A percentile compares a stretch with the other conserved stretches of the same genome.
These are phyloP conservation scores for Microstroma glucosiphilum DNA, from an alignment of 1,284 basidiomycete species.

Conservation along the genomic window DNA sequence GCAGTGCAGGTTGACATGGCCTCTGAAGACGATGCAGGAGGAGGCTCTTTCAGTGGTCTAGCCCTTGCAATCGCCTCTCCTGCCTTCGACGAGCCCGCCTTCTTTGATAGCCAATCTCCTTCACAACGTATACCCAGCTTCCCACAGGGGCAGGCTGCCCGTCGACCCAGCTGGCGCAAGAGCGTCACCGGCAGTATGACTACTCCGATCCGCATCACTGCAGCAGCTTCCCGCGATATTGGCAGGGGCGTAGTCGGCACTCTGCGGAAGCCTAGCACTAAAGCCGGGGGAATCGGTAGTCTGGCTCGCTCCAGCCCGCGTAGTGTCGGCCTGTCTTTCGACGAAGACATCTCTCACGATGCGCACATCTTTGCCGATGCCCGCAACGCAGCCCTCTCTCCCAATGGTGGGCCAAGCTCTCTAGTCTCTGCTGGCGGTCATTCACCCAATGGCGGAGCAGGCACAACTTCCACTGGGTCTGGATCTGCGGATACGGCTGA, in stretches of 20 bases:
- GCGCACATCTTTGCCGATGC: conserved; percentile 6
- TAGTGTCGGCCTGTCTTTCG: background rate
- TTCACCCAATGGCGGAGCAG: background rate
- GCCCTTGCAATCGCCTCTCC: background rate
- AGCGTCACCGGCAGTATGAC: background rate
- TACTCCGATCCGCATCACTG: background rate
- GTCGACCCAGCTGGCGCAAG: conserved; percentile 2
- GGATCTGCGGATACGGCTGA: conserved; percentile 3
- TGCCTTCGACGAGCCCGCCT: background rate
- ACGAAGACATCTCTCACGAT: conserved; percentile 2
- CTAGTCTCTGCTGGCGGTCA: background rate
- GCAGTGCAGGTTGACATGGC: background rate
- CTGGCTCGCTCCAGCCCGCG: no score
- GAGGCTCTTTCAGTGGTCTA: background rate
- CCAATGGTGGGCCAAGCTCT: background rate
- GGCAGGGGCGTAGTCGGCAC: background rate
- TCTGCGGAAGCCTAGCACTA: background rate
- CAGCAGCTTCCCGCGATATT: background rate
- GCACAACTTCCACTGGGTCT: background rate
- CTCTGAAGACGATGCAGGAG: background rate
- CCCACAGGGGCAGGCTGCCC: background rate
- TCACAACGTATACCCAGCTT: background rate
- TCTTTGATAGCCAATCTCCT: background rate
- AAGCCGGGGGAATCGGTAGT: no score
- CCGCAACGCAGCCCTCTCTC: background rate